A percentile compares a stretch with the other conserved stretches of the same genome.
phyloP scores from a whole-genome alignment of 2,329 filamentous ascomycete species.

The Hirsutella rhossiliensis region DNA sequence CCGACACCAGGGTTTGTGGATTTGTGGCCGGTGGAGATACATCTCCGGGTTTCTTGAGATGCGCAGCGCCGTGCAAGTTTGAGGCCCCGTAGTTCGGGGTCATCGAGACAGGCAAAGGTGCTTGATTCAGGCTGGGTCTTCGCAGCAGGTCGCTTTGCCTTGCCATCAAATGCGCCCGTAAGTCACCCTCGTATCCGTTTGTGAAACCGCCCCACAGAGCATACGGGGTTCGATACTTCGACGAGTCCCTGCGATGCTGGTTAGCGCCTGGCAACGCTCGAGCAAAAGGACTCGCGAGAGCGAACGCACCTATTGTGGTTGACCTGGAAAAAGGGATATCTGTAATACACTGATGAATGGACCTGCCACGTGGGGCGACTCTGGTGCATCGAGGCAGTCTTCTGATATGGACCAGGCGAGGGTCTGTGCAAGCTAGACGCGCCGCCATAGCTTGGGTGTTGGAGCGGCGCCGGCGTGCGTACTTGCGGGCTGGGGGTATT shows the following conservation, averaged over 20 bases:
- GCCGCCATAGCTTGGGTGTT: background rate
- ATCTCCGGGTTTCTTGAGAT: background rate
- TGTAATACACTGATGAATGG: constrained; percentile 32
- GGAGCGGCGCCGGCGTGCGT: background rate
- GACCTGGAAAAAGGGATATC: constrained; percentile 46
- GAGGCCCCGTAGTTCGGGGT: background rate
- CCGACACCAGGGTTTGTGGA: background rate
- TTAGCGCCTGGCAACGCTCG: constrained; percentile 6
- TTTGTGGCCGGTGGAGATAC: background rate
- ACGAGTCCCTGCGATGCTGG: constrained; percentile 30
- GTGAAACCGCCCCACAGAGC: constrained; percentile 44
- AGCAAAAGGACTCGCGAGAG: background rate
- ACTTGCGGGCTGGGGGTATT: constrained; percentile 3
- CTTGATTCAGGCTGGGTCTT: constrained; percentile 11
- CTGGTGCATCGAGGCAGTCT: constrained; percentile 7
- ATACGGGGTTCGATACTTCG: constrained; percentile 49
- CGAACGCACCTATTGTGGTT: constrained; percentile 42
- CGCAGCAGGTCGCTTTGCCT: constrained; percentile 15
- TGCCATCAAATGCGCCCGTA: constrained; percentile 31
- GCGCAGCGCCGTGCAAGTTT: background rate
- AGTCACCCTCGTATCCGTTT: constrained; percentile 46
- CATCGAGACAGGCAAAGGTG: background rate
- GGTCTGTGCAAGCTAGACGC: background rate
- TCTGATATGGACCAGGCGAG: background rate
- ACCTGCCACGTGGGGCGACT: constrained; percentile 20